Conservation (phyloP, 495 filamentous ascomycete species). For the Clohesyomyces aquaticus region DNA sequence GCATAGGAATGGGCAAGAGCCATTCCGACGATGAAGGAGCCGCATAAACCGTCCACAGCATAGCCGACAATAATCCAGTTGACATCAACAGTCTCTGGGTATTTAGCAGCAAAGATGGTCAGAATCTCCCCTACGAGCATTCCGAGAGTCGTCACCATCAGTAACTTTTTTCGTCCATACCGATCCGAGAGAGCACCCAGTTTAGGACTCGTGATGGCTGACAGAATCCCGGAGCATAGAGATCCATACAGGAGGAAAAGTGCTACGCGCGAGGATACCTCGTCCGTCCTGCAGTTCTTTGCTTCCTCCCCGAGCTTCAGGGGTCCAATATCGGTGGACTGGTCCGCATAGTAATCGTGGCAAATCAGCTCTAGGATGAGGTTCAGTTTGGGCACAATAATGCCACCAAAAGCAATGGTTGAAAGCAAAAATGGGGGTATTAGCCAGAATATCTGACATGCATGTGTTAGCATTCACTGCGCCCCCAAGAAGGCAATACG, state of each 20-base stretch:
- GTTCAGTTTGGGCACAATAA: constrained; percentile 77
- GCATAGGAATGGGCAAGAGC: constrained; percentile 83
- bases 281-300: constrained; percentile 69
- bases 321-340: constrained; percentile 35
- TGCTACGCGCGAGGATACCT: constrained; percentile 74
- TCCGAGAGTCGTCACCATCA: constrained; percentile 69
- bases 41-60: constrained; percentile 77
- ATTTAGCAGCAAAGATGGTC: constrained; percentile 74
- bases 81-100: constrained; percentile 69
- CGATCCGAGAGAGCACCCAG: constrained; percentile 86
- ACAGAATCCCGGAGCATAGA: constrained; percentile 70
- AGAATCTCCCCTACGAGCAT: constrained; percentile 71
- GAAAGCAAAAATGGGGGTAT: constrained; percentile 75
- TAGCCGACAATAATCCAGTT: constrained; percentile 74
- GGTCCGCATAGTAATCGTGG: constrained; percentile 72
- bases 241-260: constrained; percentile 75
- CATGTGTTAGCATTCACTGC: constrained; percentile 8
- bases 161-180: constrained; percentile 74
- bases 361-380: constrained; percentile 82
- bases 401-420: constrained; percentile 81
- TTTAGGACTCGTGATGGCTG: constrained; percentile 77
- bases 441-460: constrained; percentile 76
- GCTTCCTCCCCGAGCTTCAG: constrained; percentile 53
- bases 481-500: constrained; percentile 36
- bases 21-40: constrained; percentile 82